Evolutionary conservation across 441 rosid genomes (phyloP).

Genomic region (Pelargonium fulgidum): DNA sequence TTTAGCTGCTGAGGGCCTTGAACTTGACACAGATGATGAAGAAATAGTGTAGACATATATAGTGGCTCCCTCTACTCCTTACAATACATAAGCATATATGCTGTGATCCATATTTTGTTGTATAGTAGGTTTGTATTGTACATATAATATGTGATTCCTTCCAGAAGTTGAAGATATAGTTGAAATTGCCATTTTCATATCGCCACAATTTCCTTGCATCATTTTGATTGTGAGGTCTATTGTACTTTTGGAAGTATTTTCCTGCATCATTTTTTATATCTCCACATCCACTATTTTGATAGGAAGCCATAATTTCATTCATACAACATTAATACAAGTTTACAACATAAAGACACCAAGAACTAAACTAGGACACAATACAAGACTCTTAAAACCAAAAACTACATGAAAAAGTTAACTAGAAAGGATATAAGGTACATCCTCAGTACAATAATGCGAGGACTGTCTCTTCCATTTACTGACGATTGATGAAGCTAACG

Average conservation of each 20-base stretch:
- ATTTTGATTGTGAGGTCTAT: too few species aligned
- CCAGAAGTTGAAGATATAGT: neutral
- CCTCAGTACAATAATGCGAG: too few species aligned
- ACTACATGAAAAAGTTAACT: too few species aligned
- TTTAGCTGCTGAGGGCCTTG: conserved; percentile 84
- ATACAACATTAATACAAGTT: too few species aligned
- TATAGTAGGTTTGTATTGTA: neutral
- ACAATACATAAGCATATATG: neutral
- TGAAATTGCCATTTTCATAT: neutral
- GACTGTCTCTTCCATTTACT: too few species aligned
- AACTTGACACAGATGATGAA: conserved; percentile 62
- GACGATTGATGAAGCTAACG: too few species aligned
- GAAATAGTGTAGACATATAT: neutral
- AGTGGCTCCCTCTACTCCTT: conserved; percentile 4
- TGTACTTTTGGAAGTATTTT: neutral
- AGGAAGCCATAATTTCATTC: too few species aligned
- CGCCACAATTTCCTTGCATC: neutral
- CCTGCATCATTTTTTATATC: neutral
- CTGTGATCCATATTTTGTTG: conserved; percentile 1
- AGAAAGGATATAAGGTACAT: too few species aligned
- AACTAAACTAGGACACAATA: too few species aligned
- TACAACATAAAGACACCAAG: too few species aligned
- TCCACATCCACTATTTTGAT: too few species aligned
- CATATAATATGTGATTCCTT: neutral
- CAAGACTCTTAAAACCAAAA: too few species aligned